Evolutionary conservation across 257 asterid genomes (phyloP).

Genomic region (Parsonsia alboflavescens): DNA sequence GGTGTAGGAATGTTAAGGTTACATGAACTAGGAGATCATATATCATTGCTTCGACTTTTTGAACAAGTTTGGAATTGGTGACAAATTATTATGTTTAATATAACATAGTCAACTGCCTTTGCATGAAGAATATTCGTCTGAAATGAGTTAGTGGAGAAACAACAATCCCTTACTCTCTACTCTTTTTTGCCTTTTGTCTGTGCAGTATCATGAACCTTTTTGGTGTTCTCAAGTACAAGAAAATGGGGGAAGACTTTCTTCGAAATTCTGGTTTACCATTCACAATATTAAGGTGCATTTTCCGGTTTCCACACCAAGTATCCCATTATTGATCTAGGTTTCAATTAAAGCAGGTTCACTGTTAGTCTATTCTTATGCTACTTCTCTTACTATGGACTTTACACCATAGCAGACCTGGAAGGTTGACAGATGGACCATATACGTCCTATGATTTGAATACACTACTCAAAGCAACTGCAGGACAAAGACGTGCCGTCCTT

Average conservation of each 20-base stretch:
- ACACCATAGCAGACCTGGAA: conserved; percentile 55
- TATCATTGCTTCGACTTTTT: not conserved
- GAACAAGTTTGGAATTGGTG: not conserved
- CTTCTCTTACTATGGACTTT: not conserved
- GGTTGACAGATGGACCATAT: conserved; percentile 95
- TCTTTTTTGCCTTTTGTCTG: conserved; percentile 14
- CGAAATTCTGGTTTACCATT: conserved; percentile 79
- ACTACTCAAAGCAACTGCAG: conserved; percentile 89
- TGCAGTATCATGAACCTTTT: conserved; percentile 84
- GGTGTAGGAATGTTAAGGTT: not conserved
- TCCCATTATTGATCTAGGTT: conserved; percentile 2
- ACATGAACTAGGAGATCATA: not conserved
- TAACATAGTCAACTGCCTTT: not conserved
- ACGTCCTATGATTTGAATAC: conserved; percentile 94
- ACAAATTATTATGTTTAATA: too few relatives aligned
- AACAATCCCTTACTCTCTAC: not conserved
- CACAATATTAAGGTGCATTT: conserved; percentile 70
- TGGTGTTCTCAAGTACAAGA: conserved; percentile 94
- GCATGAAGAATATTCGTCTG: not conserved
- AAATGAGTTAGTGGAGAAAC: not conserved
- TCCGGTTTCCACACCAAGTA: not conserved
- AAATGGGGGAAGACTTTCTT: conserved; percentile 96
- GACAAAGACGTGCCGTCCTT: conserved; percentile 93
- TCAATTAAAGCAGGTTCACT: not conserved
- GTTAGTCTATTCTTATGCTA: not conserved